phyloP scores from a whole-genome alignment of 2,329 filamentous ascomycete genomes.

The Albifimbria verrucaria region DNA sequence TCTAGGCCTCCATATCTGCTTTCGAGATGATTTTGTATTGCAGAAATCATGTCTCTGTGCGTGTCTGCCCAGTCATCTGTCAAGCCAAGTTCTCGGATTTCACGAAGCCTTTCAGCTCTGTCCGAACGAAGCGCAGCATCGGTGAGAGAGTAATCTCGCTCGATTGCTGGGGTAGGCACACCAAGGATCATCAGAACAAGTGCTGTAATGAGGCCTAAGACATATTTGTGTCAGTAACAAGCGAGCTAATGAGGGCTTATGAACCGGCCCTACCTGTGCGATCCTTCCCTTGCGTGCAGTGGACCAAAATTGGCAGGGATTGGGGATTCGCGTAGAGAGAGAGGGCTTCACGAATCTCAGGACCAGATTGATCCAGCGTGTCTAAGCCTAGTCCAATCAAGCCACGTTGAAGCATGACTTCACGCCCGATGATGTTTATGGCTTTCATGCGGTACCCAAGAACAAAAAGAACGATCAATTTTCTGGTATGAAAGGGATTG shows the following conservation, averaged over 20 bases:
- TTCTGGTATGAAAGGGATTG: conserved; percentile 14
- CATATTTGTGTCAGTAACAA: background rate
- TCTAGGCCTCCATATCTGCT: conserved; percentile 63
- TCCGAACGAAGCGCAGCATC: conserved; percentile 57
- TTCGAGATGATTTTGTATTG: conserved; percentile 55
- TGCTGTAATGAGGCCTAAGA: conserved; percentile 66
- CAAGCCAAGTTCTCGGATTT: conserved; percentile 69
- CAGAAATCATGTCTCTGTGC: conserved; percentile 59
- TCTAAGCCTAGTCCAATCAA: conserved; percentile 67
- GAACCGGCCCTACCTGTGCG: conserved; percentile 50
- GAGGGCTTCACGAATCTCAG: conserved; percentile 50
- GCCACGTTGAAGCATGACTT: conserved; percentile 71
- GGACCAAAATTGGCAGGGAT: conserved; percentile 65
- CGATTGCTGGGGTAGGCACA: conserved; percentile 57
- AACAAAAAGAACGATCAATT: conserved; percentile 58
- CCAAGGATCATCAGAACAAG: conserved; percentile 63
- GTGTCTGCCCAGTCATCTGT: conserved; percentile 70
- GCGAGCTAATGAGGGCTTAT: no score
- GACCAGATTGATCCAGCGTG: conserved; percentile 64
- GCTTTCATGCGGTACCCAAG: conserved; percentile 67
- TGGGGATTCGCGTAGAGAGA: conserved; percentile 23
- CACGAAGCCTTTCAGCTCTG: conserved; percentile 59
- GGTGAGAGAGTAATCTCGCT: conserved; percentile 69
- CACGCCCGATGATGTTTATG: conserved; percentile 63
- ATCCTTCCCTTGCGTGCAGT: conserved; percentile 90